A percentile compares a stretch with the other conserved stretches of the same genome.
phyloP scores from a whole-genome alignment of 345 rosid species.

The Brassica cretica region DNA sequence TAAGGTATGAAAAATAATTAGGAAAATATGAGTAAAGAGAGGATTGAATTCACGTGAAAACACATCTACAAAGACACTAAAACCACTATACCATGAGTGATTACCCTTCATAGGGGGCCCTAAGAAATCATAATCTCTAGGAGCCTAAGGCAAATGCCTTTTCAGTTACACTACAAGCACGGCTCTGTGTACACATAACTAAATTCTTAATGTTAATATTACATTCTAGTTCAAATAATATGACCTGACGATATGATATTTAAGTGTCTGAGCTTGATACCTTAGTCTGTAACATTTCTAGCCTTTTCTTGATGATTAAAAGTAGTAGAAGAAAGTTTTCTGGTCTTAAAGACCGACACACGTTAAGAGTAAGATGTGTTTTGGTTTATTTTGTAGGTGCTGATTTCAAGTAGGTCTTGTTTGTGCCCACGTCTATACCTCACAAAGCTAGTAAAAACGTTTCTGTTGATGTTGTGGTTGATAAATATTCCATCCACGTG shows the following conservation, averaged over 20 bases:
- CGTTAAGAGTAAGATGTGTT: neutral
- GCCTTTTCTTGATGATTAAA: constrained; percentile 4
- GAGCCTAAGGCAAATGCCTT: too few relatives aligned
- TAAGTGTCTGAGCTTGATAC: neutral
- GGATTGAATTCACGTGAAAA: too few relatives aligned
- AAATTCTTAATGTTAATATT: too few relatives aligned
- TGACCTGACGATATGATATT: neutral
- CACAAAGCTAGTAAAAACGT: constrained; percentile 37
- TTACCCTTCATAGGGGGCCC: too few relatives aligned
- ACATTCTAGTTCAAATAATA: too few relatives aligned
- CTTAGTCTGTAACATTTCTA: neutral
- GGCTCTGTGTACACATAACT: too few relatives aligned
- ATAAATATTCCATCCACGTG: constrained; percentile 47
- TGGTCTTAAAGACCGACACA: neutral
- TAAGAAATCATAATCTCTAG: too few relatives aligned
- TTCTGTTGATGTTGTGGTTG: constrained; percentile 52
- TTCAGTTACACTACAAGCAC: too few relatives aligned
- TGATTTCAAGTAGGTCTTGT: constrained; percentile 70
- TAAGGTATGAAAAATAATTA: too few relatives aligned
- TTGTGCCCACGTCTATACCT: constrained; percentile 61
- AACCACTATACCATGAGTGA: too few relatives aligned
- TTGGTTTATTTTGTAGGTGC: constrained; percentile 45
- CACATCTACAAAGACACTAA: too few relatives aligned
- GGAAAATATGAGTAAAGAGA: too few relatives aligned
- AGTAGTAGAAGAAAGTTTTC: neutral